Percentiles rank a stretch among this genome's conserved stretches.
Conservation (phyloP, 148 eudicot species). For the Rhododendron griersonianum region DNA sequence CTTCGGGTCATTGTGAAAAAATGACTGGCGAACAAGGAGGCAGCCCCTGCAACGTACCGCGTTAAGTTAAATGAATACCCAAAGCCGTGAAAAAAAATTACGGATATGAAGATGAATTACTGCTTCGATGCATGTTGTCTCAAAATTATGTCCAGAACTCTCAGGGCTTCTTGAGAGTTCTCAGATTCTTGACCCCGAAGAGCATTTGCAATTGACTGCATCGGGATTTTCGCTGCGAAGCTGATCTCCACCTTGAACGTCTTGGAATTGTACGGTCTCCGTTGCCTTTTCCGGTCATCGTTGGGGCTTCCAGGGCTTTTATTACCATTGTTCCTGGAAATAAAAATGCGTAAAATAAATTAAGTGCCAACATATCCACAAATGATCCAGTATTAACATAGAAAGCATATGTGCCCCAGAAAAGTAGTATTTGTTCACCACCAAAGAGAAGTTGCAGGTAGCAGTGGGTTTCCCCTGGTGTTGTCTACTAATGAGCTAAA, state of each 20-base stretch:
- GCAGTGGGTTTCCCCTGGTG: background rate
- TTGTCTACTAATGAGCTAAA: background rate
- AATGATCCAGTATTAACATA: background rate
- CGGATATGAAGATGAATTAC: conserved; percentile 26
- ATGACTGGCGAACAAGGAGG: conserved; percentile 86
- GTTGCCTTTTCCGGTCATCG: conserved; percentile 35
- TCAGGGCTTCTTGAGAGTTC: conserved; percentile 44
- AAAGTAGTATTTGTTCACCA: background rate
- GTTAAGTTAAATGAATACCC: background rate
- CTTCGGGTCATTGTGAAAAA: conserved; percentile 73
- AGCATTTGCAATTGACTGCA: conserved; percentile 47
- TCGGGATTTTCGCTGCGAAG: conserved; percentile 42
- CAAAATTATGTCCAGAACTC: conserved; percentile 50
- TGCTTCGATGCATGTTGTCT: conserved; percentile 58
- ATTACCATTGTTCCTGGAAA: conserved; percentile 25
- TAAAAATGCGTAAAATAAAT: background rate
- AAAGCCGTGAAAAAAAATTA: background rate
- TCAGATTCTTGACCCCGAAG: conserved; percentile 48
- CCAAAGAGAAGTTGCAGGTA: background rate
- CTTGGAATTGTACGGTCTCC: conserved; percentile 29
- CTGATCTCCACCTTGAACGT: conserved; percentile 40
- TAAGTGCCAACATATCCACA: background rate
- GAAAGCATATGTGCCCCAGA: background rate
- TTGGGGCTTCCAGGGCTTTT: conserved; percentile 27
- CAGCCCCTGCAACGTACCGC: conserved; percentile 62